Evolutionary conservation across 2,329 filamentous ascomycete genomes (phyloP).

Genomic region (Aspergillus carbonarius): DNA sequence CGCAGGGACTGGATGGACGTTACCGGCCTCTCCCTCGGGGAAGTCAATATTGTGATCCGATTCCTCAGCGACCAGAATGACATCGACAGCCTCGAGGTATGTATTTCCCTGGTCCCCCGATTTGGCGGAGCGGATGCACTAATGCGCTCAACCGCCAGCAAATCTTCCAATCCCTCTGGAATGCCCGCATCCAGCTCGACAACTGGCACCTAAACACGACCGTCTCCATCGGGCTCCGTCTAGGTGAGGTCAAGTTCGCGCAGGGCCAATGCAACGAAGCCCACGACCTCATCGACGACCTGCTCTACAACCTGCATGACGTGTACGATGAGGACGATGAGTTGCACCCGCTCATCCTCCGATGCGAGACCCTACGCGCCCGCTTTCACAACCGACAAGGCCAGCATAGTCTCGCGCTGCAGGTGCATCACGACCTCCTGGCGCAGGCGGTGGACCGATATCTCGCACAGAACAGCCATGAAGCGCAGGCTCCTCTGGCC

Average conservation of each 20-base stretch:
- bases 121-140: neutral
- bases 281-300: neutral
- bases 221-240: neutral
- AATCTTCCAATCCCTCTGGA: neutral
- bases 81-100: neutral
- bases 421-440: neutral
- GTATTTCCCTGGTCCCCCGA: neutral
- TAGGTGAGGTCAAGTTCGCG: neutral
- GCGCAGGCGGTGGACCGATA: neutral
- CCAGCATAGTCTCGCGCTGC: neutral
- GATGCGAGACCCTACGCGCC: neutral
- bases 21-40: neutral
- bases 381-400: neutral
- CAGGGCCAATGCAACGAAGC: neutral
- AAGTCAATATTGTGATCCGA: neutral
- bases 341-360: neutral
- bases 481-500: neutral
- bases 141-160: neutral
- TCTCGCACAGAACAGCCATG: neutral
- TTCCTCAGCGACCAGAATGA: neutral
- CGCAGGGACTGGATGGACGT: neutral
- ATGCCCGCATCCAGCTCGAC: neutral
- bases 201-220: neutral
- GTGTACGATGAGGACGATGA: neutral
- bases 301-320: neutral